phyloP scores from a whole-genome alignment of 2,329 filamentous ascomycete genomes.

The Colletotrichum sp. region DNA sequence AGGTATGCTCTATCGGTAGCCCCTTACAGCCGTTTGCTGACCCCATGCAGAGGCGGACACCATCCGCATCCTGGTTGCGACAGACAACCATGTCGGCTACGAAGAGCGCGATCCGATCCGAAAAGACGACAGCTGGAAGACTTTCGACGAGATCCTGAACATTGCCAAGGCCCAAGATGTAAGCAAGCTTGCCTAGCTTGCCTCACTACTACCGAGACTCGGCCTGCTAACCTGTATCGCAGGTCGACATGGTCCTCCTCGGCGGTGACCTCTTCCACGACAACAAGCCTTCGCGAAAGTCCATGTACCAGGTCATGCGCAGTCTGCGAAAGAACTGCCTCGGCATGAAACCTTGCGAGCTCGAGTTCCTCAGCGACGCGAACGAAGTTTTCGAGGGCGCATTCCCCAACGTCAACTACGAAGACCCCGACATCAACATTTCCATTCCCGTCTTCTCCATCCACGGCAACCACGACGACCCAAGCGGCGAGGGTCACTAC shows the following conservation, averaged over 20 bases:
- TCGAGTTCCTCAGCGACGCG: conserved; percentile 93
- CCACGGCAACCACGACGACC: conserved; percentile 97
- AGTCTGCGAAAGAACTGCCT: conserved; percentile 92
- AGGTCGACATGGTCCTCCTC: conserved; percentile 95
- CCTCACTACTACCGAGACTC: background rate
- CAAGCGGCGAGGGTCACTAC: conserved; percentile 92
- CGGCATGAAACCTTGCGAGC: conserved; percentile 92
- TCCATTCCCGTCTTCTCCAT: conserved; percentile 98
- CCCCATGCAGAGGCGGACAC: conserved; percentile 70
- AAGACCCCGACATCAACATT: conserved; percentile 96
- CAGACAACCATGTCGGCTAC: conserved; percentile 97
- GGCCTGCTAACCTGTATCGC: background rate
- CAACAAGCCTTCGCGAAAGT: conserved; percentile 94
- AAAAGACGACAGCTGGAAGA: conserved; percentile 96
- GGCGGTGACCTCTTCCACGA: conserved; percentile 97
- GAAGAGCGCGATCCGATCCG: conserved; percentile 91
- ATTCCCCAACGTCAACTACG: conserved; percentile 96
- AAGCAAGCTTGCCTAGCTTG: conserved; percentile 21
- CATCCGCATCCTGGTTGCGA: conserved; percentile 92
- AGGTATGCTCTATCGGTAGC: background rate
- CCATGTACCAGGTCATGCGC: conserved; percentile 97
- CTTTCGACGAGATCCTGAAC: conserved; percentile 94
- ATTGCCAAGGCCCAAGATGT: conserved; percentile 85
- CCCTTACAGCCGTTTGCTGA: background rate
- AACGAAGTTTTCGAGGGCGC: conserved; percentile 88